Evolutionary conservation across 2,329 filamentous ascomycete genomes (phyloP), one percentile per base, ranked within the genome.

Genomic region (Monosporascus cannonballus): DNA sequence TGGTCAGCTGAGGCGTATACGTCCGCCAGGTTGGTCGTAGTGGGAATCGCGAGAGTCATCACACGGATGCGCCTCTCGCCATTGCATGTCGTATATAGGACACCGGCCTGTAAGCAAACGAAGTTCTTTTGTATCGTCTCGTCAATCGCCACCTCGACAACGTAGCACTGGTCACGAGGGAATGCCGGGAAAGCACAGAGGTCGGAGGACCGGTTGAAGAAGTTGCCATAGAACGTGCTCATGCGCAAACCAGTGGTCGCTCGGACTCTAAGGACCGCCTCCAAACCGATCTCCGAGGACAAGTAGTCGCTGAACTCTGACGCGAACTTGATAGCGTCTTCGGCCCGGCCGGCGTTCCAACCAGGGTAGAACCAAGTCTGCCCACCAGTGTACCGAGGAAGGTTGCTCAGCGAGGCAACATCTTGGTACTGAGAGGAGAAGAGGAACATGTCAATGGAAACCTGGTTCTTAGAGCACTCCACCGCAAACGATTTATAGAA

Each of bases 401-500:
- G 78, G 70, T 96, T 96, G 77, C 91, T 96, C 51, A 99, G 78
- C 34, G 92, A 96, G 5, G 94, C 94, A 49, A 99, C 94, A 68
- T 99, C 94, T 72, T 97, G 94, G 70, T 99, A 96, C 68, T 94
- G 89, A 17, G 90, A 92, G 4, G 90, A 94, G 74, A 96, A 96
- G 49, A 96, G 77, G 76, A 96, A 96, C 92, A 96, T 96, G 69
- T 96, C 92, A 61, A 99, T 91, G 0, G 92, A 97, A 27, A 99
- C 94, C 71, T 99, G 94, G 61, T 95, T 96, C 77, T 99, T 99
- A 38, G 92, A 96, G 72, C 94, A 99, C 69, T 99, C 94, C 3
- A 99, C 94, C 0, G 94, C 94, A 65, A 99, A 99, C 64, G 90
- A 96, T 79, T 99, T 99, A 80, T 97, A 99, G 73, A 97, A 99